A percentile compares a stretch with the other conserved stretches of the same genome.
Evolutionary conservation across 2,329 filamentous ascomycete species (phyloP).

Genomic region (Fusarium acutatum): DNA sequence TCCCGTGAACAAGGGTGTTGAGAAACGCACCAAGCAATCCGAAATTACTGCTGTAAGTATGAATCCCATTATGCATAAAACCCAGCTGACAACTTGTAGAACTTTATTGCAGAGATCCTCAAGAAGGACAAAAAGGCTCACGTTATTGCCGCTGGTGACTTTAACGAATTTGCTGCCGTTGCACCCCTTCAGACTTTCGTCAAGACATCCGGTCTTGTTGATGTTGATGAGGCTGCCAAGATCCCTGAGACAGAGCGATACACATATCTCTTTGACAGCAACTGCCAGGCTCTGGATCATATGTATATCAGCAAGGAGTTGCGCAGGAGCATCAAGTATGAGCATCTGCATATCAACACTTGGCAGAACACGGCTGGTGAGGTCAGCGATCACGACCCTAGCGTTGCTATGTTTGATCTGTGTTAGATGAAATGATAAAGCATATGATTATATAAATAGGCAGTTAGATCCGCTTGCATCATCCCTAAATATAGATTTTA

Average conservation of each 20-base stretch:
- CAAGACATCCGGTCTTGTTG: slow-evolving; percentile 61
- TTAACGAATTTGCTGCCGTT: slow-evolving; percentile 76
- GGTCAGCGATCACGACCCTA: slow-evolving; percentile 75
- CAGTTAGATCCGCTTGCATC: not conserved
- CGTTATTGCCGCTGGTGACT: slow-evolving; percentile 72
- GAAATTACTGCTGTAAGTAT: slow-evolving; percentile 63
- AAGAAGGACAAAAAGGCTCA: slow-evolving; percentile 62
- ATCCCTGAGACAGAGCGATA: slow-evolving; percentile 68
- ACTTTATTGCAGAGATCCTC: slow-evolving; percentile 68
- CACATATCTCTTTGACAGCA: slow-evolving; percentile 75
- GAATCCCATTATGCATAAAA: not conserved
- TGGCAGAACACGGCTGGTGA: slow-evolving; percentile 67
- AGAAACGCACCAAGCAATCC: slow-evolving; percentile 64
- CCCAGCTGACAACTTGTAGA: slow-evolving; percentile 38
- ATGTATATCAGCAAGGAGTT: slow-evolving; percentile 70
- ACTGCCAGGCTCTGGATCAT: slow-evolving; percentile 75
- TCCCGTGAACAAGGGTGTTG: slow-evolving; percentile 71
- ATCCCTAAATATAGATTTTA: not conserved
- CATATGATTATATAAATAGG: slow-evolving; percentile 5
- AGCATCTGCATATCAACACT: slow-evolving; percentile 77
- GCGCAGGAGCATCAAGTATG: slow-evolving; percentile 56
- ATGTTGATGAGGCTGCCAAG: slow-evolving; percentile 68
- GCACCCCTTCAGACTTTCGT: slow-evolving; percentile 65
- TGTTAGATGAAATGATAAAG: slow-evolving; percentile 50
- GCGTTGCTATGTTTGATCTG: slow-evolving; percentile 69